Percentiles rank a stretch among this genome's conserved stretches.
phyloP scores from a whole-genome alignment of 140 eudicot species.

The Oenanthe javanica region DNA sequence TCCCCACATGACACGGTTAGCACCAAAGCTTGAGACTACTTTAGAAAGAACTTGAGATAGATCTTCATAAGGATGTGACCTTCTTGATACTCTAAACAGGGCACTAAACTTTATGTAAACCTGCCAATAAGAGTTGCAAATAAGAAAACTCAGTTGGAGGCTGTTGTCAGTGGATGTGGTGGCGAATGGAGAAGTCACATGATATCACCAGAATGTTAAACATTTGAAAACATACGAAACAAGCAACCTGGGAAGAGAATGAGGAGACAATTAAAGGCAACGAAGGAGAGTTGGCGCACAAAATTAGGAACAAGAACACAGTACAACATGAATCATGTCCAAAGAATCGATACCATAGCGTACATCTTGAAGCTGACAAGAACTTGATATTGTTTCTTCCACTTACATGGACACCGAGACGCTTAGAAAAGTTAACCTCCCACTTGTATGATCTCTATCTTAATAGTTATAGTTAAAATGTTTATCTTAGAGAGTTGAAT shows the following conservation, averaged over 20 bases:
- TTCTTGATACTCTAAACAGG: constrained; percentile 72
- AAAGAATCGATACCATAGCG: background rate
- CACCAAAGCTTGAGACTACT: constrained; percentile 66
- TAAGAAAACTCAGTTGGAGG: background rate
- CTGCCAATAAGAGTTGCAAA: constrained; percentile 23
- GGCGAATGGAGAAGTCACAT: background rate
- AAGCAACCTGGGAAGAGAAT: background rate
- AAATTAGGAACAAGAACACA: background rate
- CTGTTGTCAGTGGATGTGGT: background rate
- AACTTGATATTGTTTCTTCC: background rate
- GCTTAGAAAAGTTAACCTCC: background rate
- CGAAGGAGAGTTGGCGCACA: background rate
- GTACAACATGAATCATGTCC: background rate
- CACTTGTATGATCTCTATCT: background rate
- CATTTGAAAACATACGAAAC: background rate
- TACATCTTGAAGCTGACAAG: background rate
- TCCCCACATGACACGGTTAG: constrained; percentile 90
- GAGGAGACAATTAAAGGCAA: background rate
- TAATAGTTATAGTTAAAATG: background rate
- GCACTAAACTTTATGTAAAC: constrained; percentile 72
- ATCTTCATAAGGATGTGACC: constrained; percentile 62
- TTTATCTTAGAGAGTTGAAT: background rate
- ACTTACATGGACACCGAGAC: background rate
- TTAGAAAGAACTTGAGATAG: constrained; percentile 42
- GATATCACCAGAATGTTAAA: background rate